Evolutionary conservation across 2,329 filamentous ascomycete species (phyloP), one percentile per base, ranked within the genome.

Genomic region (Colletotrichum camelliae): DNA sequence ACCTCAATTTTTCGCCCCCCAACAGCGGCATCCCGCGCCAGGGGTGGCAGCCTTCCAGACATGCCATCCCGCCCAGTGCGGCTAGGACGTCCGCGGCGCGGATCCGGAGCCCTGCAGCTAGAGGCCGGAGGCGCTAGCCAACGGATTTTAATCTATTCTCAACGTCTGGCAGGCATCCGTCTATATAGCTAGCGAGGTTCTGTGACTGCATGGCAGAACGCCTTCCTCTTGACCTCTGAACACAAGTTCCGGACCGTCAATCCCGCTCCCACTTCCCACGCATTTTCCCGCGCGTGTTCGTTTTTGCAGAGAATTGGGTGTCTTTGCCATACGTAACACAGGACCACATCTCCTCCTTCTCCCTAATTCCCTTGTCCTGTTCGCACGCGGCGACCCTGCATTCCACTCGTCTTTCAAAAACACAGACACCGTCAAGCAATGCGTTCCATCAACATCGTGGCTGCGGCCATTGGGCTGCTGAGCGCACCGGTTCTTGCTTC

Each of bases 101-200:
- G 67, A 61, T 66, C 67, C 37, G 61, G 24, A 66, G 61, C 60
- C 61, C 67, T 74, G 67, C 52, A 71, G 60, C 8, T 1, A 15
- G 24, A 31, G 48, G n/a, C 18, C 52, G 37, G 61, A 39, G 52
- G 24, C 72, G 64, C 52, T 75, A 55, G 37, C 31, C 13, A 15
- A 39, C 48, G 52, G 29, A 15, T 16, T 60, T 72, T 67, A 75
- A 75, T 75, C 29, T 75, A 72, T 67, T 33, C 68, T 21, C 68
- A 62, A 72, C 68, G 52, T 60, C 67, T 18, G 61, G 62, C 52
- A 66, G 33, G 72, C 27, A 74, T 67, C 68, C n/a, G 21, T 65
- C 43, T 70, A 70, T 74, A 74, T 74, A 74, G 58, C 60, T 60
- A 66, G 37, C 35, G 60, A 66, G 60, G 37, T 37, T 39, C 29